Base-by-base conservation (phyloP, 2,329 filamentous ascomycete genomes). In the Penicillium sclerotigenum region DNA sequence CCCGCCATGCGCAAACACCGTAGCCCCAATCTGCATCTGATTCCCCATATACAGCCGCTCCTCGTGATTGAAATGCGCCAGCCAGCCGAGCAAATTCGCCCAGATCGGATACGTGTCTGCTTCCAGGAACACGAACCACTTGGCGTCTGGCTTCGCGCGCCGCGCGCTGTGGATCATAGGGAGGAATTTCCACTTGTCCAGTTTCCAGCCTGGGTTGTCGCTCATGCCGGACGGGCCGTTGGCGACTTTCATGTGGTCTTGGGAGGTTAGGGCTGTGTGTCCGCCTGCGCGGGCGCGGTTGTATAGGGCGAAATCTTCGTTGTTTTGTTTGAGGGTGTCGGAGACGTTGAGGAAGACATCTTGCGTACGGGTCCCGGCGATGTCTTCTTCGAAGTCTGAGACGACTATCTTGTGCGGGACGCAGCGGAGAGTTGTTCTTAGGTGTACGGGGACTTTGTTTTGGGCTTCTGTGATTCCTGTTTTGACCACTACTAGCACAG, bases 401-500 rank as follows among this genome's bases (percentile, higher is more conserved):
- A 83, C 83, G 62, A 86, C 79, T 52, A 80, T 74, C 47, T 79
- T 80, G 65, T 83, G 73, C 24, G 80, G 79, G 26, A 82, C 76
- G 70, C 83, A 85, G 59, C 75, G 74, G 24, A 85, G 75, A 0
- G 81, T 82, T 1, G 81, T 82, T 52, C 75, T 69, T 42, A 84
- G 74, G 59, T 84, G 82, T 0, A 77, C 70, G 0, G 82, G 81
- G 0, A 86, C 74, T 66, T 83, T 83, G 34, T 80, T 75, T 51
- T 75, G 70, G 9, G 81, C 76, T 63, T 85, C 82, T 8, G 81
- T 82, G 16, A 83, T 81, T 52, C 83, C 83, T 0, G 83, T 86
- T 59, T 81, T 80, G 43, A 86, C 70, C 5, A 84, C 71, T 14
- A 86, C 77, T 57, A 85, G 78, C 41, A 85, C 68, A 60, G 85